Percentiles rank a stretch among this genome's conserved stretches.
Evolutionary conservation across 345 rosid species (phyloP).

Genomic region (Eucalyptus curtisii): DNA sequence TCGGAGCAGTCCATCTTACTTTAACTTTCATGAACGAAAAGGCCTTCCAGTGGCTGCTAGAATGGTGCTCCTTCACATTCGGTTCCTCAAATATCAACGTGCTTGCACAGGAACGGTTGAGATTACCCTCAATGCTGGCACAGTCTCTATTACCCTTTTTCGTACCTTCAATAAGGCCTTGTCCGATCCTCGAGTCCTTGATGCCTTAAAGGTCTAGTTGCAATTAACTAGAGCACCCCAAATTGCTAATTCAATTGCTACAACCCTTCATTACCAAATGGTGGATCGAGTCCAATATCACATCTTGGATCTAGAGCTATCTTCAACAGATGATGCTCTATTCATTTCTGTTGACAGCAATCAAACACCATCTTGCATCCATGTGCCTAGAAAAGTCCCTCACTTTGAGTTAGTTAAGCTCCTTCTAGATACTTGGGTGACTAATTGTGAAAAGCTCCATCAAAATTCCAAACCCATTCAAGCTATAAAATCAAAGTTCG

Average conservation of each 20-base stretch:
- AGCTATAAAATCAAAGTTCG: not conserved
- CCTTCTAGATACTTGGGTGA: not conserved
- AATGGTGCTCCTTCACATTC: not conserved
- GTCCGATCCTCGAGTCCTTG: not conserved
- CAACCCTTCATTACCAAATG: not conserved
- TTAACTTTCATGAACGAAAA: not conserved
- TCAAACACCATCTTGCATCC: not conserved
- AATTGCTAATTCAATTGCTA: not conserved
- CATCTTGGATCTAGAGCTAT: not conserved
- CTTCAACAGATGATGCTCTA: fast-evolving
- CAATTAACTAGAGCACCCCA: not conserved
- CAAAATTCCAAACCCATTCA: not conserved
- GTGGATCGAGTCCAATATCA: not conserved
- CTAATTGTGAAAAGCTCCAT: not conserved
- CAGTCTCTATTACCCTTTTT: not conserved
- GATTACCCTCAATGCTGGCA: not conserved
- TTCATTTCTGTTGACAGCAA: fast-evolving
- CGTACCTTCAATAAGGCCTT: not conserved
- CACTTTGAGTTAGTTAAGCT: not conserved
- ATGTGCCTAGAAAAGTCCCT: not conserved
- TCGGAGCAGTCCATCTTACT: not conserved
- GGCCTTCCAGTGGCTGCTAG: fast-evolving
- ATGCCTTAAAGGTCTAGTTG: not conserved
- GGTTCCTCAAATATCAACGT: not conserved
- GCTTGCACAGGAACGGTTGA: not conserved